phyloP scores from a whole-genome alignment of 2,329 filamentous ascomycete genomes.

The Cladophialophora yegresii region DNA sequence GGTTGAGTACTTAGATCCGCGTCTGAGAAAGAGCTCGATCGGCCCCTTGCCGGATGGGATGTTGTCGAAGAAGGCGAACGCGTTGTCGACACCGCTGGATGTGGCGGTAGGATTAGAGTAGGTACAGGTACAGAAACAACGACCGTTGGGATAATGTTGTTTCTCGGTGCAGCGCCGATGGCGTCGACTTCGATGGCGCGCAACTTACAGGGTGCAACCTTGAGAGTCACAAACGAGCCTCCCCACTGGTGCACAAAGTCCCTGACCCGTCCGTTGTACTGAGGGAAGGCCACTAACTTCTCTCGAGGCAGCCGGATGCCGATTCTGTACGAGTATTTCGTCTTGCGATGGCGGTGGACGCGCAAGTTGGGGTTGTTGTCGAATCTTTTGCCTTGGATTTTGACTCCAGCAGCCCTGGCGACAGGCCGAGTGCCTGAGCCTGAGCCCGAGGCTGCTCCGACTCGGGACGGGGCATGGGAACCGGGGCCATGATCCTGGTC shows the following conservation, averaged over 20 bases:
- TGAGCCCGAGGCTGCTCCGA: neutral
- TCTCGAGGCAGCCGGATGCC: constrained; percentile 11
- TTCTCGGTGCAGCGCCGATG: neutral
- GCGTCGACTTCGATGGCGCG: neutral
- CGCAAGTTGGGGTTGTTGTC: neutral
- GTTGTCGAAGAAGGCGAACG: neutral
- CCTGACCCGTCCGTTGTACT: constrained; percentile 3
- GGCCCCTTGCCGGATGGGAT: neutral
- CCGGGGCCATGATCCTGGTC: constrained; percentile 5
- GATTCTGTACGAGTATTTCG: constrained; percentile 12
- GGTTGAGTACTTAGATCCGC: neutral
- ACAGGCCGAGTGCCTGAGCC: neutral
- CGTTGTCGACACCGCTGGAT: neutral
- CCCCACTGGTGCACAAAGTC: neutral
- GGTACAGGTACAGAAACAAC: neutral
- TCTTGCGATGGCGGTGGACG: constrained; percentile 13
- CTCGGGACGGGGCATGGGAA: neutral
- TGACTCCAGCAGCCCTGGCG: constrained; percentile 7
- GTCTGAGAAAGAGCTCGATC: constrained; percentile 11
- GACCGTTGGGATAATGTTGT: neutral
- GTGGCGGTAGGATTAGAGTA: neutral
- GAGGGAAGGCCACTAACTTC: constrained; percentile 5
- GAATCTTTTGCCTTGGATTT: constrained; percentile 2
- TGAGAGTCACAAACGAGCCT: constrained; percentile 18
- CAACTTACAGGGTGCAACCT: constrained; percentile 1